A percentile compares a stretch with the other conserved stretches of the same genome.
Conservation (phyloP, 805 yeast genomes). For the Lipomyces yamanashiensis region DNA sequence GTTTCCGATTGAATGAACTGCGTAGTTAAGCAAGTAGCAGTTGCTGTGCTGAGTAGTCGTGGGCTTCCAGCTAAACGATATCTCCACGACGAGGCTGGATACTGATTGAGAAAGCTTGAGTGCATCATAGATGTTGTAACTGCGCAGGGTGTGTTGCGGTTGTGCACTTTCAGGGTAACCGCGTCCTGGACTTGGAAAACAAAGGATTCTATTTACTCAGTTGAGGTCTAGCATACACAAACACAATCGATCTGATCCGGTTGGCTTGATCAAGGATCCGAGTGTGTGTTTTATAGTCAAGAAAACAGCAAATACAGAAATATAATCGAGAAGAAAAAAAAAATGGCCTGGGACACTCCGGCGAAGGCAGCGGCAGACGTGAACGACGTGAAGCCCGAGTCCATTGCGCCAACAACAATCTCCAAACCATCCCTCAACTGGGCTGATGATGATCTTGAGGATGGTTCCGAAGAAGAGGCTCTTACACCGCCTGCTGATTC, state of each 20-base stretch:
- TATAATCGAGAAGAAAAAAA: background rate
- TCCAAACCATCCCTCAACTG: slow-evolving; percentile 11
- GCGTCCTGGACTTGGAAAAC: background rate
- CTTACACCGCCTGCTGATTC: slow-evolving; percentile 1
- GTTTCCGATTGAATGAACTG: background rate
- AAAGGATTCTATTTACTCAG: too few species aligned
- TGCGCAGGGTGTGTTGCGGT: background rate
- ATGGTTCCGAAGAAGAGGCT: background rate
- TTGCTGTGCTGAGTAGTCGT: background rate
- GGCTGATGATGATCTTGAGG: slow-evolving; percentile 11
- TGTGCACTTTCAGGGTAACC: background rate
- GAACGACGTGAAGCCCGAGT: background rate
- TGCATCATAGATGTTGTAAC: background rate
- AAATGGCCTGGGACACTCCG: slow-evolving; percentile 16
- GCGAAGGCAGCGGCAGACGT: background rate
- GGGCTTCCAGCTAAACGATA: too few species aligned
- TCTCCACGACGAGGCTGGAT: background rate
- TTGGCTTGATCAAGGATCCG: background rate
- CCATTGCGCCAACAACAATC: background rate
- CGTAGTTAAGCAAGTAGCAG: background rate
- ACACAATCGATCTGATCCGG: background rate
- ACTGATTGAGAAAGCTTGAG: background rate
- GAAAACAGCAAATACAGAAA: background rate
- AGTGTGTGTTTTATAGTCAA: background rate
- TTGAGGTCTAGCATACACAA: background rate